These are phyloP conservation scores for Leucogyrophana mollusca DNA, from an alignment of 768 basidiomycete genomes.

Conservation along the genomic window DNA sequence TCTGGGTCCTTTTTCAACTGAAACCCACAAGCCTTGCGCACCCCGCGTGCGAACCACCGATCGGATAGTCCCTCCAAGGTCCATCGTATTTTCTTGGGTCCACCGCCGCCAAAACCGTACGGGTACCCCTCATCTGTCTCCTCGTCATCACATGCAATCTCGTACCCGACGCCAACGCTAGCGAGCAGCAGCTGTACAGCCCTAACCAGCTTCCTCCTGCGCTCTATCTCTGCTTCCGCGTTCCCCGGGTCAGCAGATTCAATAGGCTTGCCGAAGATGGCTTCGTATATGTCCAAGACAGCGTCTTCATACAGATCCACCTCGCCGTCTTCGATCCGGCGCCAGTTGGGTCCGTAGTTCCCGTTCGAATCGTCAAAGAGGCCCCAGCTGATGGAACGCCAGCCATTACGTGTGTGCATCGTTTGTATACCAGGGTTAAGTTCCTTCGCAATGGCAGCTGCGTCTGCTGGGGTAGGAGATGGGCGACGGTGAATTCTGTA, in stretches of 20 bases:
- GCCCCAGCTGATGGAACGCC: constrained; percentile 15
- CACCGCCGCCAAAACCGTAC: background rate
- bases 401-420: constrained; percentile 8
- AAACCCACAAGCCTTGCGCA: constrained; percentile 13
- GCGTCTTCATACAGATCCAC: constrained; percentile 9
- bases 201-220: constrained; percentile 6
- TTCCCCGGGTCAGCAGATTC: background rate
- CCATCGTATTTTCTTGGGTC: background rate
- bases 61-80: constrained; percentile 12
- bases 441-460: background rate
- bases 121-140: constrained; percentile 1
- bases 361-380: constrained; percentile 8
- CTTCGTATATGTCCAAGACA: constrained; percentile 8
- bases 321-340: background rate
- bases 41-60: constrained; percentile 11
- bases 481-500: constrained; percentile 7
- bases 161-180: constrained; percentile 4
- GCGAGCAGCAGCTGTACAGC: constrained; percentile 11
- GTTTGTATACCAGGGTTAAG: background rate
- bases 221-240: background rate
- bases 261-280: constrained; percentile 9
- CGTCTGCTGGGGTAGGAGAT: background rate
- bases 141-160: constrained; percentile 10
- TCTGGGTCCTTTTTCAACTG: constrained; percentile 3
- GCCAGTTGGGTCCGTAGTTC: background rate